phyloP scores from a whole-genome alignment of 768 basidiomycete species.

The Termitomyces bulborhizus region DNA sequence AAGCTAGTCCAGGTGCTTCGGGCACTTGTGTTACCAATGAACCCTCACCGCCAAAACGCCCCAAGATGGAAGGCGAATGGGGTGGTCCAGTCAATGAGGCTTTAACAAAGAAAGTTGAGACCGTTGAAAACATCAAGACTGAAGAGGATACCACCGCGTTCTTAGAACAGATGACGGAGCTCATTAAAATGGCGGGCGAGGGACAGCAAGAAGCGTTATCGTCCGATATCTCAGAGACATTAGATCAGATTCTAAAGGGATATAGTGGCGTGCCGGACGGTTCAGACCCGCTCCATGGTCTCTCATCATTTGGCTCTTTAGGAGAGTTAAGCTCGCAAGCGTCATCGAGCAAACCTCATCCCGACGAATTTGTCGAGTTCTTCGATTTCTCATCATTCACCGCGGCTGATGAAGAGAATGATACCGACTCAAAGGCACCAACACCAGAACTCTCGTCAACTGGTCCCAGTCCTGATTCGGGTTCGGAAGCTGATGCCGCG shows the following conservation, averaged over 20 bases:
- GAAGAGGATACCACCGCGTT: conserved; percentile 61
- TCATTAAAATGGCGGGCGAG: conserved; percentile 50
- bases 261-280: conserved; percentile 33
- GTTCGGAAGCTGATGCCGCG: conserved; percentile 50
- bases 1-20: conserved; percentile 23
- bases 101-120: conserved; percentile 35
- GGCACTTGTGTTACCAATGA: conserved; percentile 30
- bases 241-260: conserved; percentile 60
- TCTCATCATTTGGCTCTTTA: conserved; percentile 27
- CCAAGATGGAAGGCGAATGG: conserved; percentile 73
- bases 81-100: conserved; percentile 53
- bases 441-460: conserved; percentile 78
- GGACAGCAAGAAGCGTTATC: conserved; percentile 36
- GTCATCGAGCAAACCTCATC: conserved; percentile 20
- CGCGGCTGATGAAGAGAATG: conserved; percentile 49
- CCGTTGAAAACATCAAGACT: conserved; percentile 48
- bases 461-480: conserved; percentile 73
- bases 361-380: conserved; percentile 52
- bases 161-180: conserved; percentile 57
- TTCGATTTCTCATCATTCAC: conserved; percentile 66
- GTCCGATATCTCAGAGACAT: conserved; percentile 50
- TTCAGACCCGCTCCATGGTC: conserved; percentile 28
- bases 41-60: conserved; percentile 66
- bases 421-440: conserved; percentile 53
- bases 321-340: conserved; percentile 24